phyloP scores from a whole-genome alignment of 2,329 filamentous ascomycete genomes.

The Colletotrichum australisinense region DNA sequence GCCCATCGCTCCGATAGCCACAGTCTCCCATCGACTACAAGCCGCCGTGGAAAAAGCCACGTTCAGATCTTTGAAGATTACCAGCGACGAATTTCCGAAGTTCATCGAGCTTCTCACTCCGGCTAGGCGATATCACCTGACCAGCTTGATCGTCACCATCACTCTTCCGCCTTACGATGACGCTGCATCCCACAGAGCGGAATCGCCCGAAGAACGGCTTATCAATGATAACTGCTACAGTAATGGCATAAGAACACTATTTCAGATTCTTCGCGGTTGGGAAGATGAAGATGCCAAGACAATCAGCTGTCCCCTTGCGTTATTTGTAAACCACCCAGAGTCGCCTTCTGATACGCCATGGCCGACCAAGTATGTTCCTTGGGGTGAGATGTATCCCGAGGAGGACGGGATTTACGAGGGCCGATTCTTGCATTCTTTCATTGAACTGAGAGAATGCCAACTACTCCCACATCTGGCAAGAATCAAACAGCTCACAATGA shows the following conservation, averaged over 20 bases:
- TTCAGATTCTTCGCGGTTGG: neutral
- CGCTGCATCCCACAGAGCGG: neutral
- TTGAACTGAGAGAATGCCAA: neutral
- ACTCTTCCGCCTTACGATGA: neutral
- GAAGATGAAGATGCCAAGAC: neutral
- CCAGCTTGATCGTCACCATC: neutral
- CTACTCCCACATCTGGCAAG: neutral
- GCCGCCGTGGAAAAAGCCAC: neutral
- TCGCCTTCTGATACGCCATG: neutral
- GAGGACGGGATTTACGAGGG: neutral
- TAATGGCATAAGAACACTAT: neutral
- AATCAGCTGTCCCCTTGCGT: neutral
- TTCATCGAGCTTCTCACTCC: neutral
- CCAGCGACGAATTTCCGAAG: neutral
- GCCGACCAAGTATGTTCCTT: neutral
- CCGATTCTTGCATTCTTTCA: constrained; percentile 1
- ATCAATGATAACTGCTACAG: neutral
- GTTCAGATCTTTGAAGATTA: constrained; percentile 1
- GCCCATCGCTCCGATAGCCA: neutral
- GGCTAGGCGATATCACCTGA: neutral
- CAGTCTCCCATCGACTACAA: constrained; percentile 1
- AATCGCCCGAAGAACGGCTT: neutral
- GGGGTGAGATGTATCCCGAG: neutral
- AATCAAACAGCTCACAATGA: neutral
- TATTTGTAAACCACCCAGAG: constrained; percentile 1